These are phyloP conservation scores for Paxillus ammoniavirescens DNA, from an alignment of 768 basidiomycete species.

Conservation along the genomic window DNA sequence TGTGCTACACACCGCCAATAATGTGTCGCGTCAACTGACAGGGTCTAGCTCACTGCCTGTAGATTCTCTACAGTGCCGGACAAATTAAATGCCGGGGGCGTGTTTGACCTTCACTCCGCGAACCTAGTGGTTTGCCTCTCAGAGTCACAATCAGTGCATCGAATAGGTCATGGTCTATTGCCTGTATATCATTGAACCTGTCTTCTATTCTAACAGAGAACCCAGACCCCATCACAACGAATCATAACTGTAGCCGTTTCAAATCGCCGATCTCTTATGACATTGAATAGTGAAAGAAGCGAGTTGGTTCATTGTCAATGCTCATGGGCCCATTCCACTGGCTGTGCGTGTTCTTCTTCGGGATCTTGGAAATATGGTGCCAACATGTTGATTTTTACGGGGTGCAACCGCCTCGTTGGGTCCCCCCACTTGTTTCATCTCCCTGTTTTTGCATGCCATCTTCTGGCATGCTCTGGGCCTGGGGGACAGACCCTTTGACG, in stretches of 20 bases:
- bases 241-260: slow-evolving; percentile 5
- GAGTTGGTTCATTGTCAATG: slow-evolving; percentile 1
- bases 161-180: slow-evolving; percentile 1
- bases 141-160: slow-evolving; percentile 4
- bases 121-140: slow-evolving; percentile 3
- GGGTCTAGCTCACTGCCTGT: slow-evolving; percentile 12
- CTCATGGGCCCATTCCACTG: slow-evolving; percentile 11
- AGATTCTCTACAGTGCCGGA: slow-evolving; percentile 8
- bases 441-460: neutral
- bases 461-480: neutral
- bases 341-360: slow-evolving; percentile 26
- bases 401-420: slow-evolving; percentile 15
- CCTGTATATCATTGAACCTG: slow-evolving; percentile 3
- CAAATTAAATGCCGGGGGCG: slow-evolving; percentile 12
- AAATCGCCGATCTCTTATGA: slow-evolving; percentile 17
- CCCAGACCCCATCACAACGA: neutral
- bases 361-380: slow-evolving; percentile 15
- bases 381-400: slow-evolving; percentile 14
- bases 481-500: neutral
- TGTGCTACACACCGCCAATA: neutral
- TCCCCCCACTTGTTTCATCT: neutral
- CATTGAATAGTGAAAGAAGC: neutral
- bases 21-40: slow-evolving; percentile 10
- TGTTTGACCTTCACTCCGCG: slow-evolving; percentile 16
- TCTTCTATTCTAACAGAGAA: neutral